Percentiles rank a stretch among this genome's conserved stretches.
Conservation (phyloP, 116 monocot species). For the Iris pallida region DNA sequence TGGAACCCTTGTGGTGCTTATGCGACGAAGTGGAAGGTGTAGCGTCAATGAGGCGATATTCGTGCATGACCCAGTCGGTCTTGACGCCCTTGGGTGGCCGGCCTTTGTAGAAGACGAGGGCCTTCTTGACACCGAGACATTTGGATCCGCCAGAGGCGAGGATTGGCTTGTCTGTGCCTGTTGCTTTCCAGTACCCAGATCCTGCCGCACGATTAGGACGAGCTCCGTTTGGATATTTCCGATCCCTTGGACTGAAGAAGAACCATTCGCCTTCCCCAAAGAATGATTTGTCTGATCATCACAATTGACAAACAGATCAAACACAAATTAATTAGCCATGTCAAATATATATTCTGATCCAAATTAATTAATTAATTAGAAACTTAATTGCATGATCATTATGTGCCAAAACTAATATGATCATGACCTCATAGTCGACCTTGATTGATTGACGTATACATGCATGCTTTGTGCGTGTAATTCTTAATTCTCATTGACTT, state of each 20-base stretch:
- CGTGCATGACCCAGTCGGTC: constrained; percentile 46
- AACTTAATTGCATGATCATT: too few species aligned
- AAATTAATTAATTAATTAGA: too few species aligned
- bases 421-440: too few species aligned
- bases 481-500: too few species aligned
- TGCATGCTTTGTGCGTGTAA: too few species aligned
- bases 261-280: constrained; percentile 20
- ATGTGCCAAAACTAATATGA: too few species aligned
- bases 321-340: too few species aligned
- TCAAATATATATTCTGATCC: too few species aligned
- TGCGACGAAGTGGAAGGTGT: not conserved
- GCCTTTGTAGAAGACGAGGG: constrained; percentile 35
- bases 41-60: constrained; percentile 23
- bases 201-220: constrained; percentile 9
- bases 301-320: too few species aligned
- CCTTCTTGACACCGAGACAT: constrained; percentile 34
- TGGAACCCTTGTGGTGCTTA: constrained; percentile 21
- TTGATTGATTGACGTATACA: too few species aligned
- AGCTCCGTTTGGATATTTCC: constrained; percentile 13
- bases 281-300: constrained; percentile 1
- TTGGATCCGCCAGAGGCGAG: constrained; percentile 2
- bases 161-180: constrained; percentile 27
- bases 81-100: constrained; percentile 30
- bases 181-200: constrained; percentile 11
- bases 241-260: constrained; percentile 15